phyloP scores from a whole-genome alignment of 495 filamentous ascomycete genomes.

The Hyaloscypha finlandica region DNA sequence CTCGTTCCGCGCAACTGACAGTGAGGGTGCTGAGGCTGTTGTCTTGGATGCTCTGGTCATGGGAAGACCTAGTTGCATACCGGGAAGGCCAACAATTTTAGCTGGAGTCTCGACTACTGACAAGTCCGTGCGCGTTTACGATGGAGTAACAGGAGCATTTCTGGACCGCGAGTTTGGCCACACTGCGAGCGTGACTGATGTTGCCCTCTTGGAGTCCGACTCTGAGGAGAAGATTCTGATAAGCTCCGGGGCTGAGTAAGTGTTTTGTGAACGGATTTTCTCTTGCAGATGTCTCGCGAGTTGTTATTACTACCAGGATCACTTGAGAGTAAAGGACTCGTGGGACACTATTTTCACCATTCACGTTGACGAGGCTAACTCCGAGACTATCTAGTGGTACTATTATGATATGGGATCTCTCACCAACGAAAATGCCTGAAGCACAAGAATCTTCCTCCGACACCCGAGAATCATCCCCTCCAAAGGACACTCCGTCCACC shows the following conservation, averaged over 20 bases:
- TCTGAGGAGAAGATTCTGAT: slow-evolving; percentile 58
- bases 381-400: slow-evolving; percentile 48
- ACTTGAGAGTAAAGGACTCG: too few species aligned
- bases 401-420: slow-evolving; percentile 81
- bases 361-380: background rate
- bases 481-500: slow-evolving; percentile 50
- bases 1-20: slow-evolving; percentile 80
- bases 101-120: slow-evolving; percentile 88
- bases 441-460: slow-evolving; percentile 28
- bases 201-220: slow-evolving; percentile 65
- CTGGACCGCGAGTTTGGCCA: slow-evolving; percentile 91
- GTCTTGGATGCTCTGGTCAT: slow-evolving; percentile 76
- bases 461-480: slow-evolving; percentile 39
- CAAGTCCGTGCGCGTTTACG: slow-evolving; percentile 91
- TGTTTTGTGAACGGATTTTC: background rate
- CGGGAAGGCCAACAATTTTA: slow-evolving; percentile 54
- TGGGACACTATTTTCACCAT: background rate
- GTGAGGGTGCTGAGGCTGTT: slow-evolving; percentile 75
- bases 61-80: slow-evolving; percentile 42
- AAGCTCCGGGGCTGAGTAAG: slow-evolving; percentile 69
- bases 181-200: slow-evolving; percentile 84
- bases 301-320: too few species aligned
- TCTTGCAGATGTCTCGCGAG: background rate
- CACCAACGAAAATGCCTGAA: slow-evolving; percentile 39
- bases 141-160: slow-evolving; percentile 71